Percentiles rank a stretch among this genome's conserved stretches.
Evolutionary conservation across 192 early-diverging fungal species (phyloP).

Genomic region (Podochytrium sp.): DNA sequence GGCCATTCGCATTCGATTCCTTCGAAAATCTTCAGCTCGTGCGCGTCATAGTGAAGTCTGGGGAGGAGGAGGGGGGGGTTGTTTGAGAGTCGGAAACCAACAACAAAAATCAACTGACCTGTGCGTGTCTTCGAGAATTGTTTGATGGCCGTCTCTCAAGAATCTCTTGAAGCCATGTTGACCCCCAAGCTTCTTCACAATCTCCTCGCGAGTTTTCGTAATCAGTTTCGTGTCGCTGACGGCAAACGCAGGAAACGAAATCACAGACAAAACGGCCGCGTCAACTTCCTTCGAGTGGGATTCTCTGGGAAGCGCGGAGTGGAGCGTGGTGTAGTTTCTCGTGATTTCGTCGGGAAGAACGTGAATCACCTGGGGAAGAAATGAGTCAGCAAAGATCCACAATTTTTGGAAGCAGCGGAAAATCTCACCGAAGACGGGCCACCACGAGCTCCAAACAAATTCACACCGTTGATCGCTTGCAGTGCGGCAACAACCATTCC

Average conservation of each 20-base stretch:
- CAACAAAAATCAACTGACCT: constrained; percentile 31
- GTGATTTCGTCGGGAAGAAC: constrained; percentile 85
- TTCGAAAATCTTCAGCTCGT: constrained; percentile 83
- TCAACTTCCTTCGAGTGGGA: constrained; percentile 87
- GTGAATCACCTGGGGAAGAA: constrained; percentile 69
- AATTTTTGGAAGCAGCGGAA: constrained; percentile 4
- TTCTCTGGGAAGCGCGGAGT: constrained; percentile 79
- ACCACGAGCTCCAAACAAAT: constrained; percentile 81
- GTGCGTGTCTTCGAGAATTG: constrained; percentile 71
- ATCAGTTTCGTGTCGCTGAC: constrained; percentile 69
- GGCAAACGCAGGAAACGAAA: constrained; percentile 90
- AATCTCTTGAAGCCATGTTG: constrained; percentile 85
- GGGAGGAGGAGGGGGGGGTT: background rate
- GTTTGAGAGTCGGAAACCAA: too few relatives aligned
- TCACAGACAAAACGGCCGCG: constrained; percentile 79
- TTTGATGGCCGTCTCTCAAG: constrained; percentile 86
- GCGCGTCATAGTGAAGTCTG: constrained; percentile 80
- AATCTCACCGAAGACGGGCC: constrained; percentile 72
- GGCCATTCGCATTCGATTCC: constrained; percentile 90
- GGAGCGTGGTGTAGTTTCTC: constrained; percentile 78
- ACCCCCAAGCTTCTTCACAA: constrained; percentile 80
- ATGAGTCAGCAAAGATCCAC: background rate
- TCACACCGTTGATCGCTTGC: constrained; percentile 82
- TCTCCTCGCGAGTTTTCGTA: constrained; percentile 69
- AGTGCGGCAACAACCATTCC: constrained; percentile 88